Evolutionary conservation across 2,329 filamentous ascomycete species (phyloP).

Genomic region (Nemania serpens): DNA sequence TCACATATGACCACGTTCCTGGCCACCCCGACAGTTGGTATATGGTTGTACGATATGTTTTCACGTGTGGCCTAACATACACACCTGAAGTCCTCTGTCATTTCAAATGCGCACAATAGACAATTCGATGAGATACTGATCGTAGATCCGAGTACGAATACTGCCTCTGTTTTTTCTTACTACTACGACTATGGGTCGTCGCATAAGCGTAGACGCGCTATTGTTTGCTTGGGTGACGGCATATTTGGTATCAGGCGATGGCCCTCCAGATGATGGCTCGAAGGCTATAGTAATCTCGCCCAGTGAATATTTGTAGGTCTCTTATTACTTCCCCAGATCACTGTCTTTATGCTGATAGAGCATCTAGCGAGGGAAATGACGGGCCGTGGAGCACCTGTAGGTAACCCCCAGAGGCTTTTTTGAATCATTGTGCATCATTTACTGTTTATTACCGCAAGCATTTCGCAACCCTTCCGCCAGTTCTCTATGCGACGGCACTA

Average conservation of each 20-base stretch:
- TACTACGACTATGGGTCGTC: slow-evolving; percentile 28
- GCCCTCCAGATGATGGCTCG: background rate
- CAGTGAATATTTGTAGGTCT: slow-evolving; percentile 45
- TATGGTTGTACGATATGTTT: too few species aligned
- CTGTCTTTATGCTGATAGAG: slow-evolving; percentile 23
- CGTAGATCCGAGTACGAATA: background rate
- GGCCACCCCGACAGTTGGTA: too few species aligned
- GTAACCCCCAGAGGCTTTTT: background rate
- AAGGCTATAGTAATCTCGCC: slow-evolving; percentile 40
- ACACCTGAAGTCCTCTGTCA: background rate
- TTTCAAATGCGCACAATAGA: background rate
- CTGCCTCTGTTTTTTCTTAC: background rate
- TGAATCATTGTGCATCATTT: too few species aligned
- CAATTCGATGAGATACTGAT: background rate
- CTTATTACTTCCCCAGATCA: background rate
- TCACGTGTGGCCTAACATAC: background rate
- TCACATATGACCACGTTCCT: background rate
- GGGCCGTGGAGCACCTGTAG: slow-evolving; percentile 47
- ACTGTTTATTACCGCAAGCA: background rate
- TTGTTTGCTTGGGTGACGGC: slow-evolving; percentile 15
- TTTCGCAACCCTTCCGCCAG: background rate
- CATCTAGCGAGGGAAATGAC: slow-evolving; percentile 45
- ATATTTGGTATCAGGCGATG: slow-evolving; percentile 20
- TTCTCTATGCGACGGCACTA: background rate
- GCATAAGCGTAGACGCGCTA: slow-evolving; percentile 17